Evolutionary conservation across 176 grass and related monocot genomes (phyloP).

Genomic region (Stipa capillata): DNA sequence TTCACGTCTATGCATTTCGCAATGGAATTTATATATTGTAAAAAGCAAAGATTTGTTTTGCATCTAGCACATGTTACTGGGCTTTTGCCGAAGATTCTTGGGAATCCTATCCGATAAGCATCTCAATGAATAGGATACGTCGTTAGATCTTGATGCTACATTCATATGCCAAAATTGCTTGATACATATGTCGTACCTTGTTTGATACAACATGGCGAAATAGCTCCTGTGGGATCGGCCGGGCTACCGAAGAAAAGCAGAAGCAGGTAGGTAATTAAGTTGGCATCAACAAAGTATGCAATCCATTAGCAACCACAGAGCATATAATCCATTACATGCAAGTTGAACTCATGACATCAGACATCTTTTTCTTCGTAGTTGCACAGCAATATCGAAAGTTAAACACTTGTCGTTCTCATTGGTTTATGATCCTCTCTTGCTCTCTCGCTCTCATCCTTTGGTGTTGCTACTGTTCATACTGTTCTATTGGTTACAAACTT

Average conservation of each 20-base stretch:
- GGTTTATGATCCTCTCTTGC: background rate
- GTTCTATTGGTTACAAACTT: background rate
- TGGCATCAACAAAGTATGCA: background rate
- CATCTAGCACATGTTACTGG: slow-evolving; percentile 19
- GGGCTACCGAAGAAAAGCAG: background rate
- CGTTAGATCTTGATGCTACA: slow-evolving; percentile 29
- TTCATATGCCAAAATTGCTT: slow-evolving; percentile 13
- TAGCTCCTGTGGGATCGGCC: background rate
- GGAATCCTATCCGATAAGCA: slow-evolving; percentile 30
- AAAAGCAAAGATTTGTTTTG: background rate
- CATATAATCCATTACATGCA: background rate
- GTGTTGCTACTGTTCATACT: background rate
- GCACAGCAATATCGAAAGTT: background rate
- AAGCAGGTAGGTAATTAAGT: background rate
- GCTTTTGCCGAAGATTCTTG: background rate
- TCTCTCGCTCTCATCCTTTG: slow-evolving; percentile 1
- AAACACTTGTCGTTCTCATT: background rate
- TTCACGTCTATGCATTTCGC: background rate
- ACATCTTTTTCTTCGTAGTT: background rate
- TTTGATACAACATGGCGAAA: slow-evolving; percentile 8
- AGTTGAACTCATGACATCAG: slow-evolving; percentile 22
- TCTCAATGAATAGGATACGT: slow-evolving; percentile 23
- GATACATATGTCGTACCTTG: slow-evolving; percentile 20
- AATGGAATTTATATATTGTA: background rate
- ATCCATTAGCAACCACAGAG: background rate